phyloP scores from a whole-genome alignment of 2,329 filamentous ascomycete species.

The Proliferodiscus dingleyae region DNA sequence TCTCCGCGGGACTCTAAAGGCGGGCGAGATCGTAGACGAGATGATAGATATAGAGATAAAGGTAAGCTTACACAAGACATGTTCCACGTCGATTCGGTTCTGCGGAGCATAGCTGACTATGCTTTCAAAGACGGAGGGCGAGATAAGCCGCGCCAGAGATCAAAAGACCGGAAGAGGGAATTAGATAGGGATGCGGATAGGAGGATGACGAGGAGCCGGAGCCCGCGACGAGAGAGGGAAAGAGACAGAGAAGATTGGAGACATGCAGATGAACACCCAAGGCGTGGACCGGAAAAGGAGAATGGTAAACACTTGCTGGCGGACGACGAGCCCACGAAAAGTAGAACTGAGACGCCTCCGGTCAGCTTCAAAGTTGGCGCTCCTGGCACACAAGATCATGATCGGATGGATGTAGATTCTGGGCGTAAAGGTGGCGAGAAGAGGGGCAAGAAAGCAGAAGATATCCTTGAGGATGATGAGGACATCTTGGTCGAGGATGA shows the following conservation, averaged over 20 bases:
- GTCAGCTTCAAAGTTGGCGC: slow-evolving; percentile 29
- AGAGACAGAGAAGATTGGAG: slow-evolving; percentile 13
- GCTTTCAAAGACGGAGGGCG: slow-evolving; percentile 19
- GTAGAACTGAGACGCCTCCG: slow-evolving; percentile 26
- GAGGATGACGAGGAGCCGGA: slow-evolving; percentile 9
- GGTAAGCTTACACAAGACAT: slow-evolving; percentile 9
- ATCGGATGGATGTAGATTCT: slow-evolving; percentile 30
- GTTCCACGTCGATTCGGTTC: neutral
- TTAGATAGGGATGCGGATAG: neutral
- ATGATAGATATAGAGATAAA: slow-evolving; percentile 26
- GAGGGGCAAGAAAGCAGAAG: slow-evolving; percentile 6
- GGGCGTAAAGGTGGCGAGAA: slow-evolving; percentile 20
- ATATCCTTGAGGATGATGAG: slow-evolving; percentile 47
- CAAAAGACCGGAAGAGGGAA: slow-evolving; percentile 3
- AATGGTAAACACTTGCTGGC: slow-evolving; percentile 6
- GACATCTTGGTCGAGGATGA: slow-evolving; percentile 57
- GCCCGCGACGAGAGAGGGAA: slow-evolving; percentile 7
- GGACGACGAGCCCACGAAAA: slow-evolving; percentile 18
- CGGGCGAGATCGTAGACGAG: slow-evolving; percentile 35
- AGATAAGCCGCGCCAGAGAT: slow-evolving; percentile 18
- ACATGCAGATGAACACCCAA: slow-evolving; percentile 12
- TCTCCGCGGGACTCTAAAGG: slow-evolving; percentile 23
- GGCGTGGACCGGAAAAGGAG: slow-evolving; percentile 11
- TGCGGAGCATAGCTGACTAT: slow-evolving; percentile 13
- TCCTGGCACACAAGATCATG: slow-evolving; percentile 22